Conservation (phyloP, 208 protist genomes). For the Trypanosoma lewisi region DNA sequence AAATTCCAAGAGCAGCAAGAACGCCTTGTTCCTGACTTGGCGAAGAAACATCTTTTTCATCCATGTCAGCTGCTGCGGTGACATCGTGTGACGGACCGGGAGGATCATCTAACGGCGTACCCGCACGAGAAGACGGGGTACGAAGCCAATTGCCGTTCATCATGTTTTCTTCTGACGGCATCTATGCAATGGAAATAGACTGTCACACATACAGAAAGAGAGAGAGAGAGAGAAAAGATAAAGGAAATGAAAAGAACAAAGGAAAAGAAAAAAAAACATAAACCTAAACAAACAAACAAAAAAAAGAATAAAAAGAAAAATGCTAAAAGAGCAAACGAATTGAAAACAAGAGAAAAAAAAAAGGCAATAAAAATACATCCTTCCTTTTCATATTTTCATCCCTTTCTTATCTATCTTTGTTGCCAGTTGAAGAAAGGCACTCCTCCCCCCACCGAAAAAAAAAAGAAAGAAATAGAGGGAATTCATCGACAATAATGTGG, state of each 20-base stretch:
- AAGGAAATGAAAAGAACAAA: constrained; percentile 19
- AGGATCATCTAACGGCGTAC: neutral
- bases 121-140: neutral
- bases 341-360: neutral
- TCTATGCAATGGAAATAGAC: neutral
- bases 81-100: neutral
- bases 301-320: neutral
- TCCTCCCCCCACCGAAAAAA: too few species aligned
- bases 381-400: neutral
- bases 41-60: neutral
- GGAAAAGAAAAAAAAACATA: constrained; percentile 5
- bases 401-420: too few species aligned
- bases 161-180: constrained; percentile 1
- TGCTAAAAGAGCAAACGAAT: too few species aligned
- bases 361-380: neutral
- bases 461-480: too few species aligned
- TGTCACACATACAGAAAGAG: neutral
- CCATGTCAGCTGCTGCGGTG: neutral
- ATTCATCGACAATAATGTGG: too few species aligned
- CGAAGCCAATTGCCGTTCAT: constrained; percentile 15
- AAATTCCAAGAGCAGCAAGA: constrained; percentile 38
- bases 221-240: neutral
- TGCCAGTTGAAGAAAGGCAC: too few species aligned
- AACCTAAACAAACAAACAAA: neutral
- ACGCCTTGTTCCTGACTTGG: constrained; percentile 1